Conservation (phyloP, 116 monocot species). For the Trichopus zeylanicus region DNA sequence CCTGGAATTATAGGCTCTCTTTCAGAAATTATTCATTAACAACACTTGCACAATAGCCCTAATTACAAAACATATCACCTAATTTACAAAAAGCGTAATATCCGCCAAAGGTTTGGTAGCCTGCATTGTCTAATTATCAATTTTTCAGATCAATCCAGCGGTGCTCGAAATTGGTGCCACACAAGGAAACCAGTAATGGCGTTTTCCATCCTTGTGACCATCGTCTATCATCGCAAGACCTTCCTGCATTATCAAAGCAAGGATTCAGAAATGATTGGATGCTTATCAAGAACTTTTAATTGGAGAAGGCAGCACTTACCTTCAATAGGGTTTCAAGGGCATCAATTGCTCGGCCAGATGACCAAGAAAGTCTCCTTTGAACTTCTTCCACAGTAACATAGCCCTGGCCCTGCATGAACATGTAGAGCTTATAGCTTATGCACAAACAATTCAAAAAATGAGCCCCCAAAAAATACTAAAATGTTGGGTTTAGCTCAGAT, state of each 20-base stretch:
- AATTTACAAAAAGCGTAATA: too few relatives aligned
- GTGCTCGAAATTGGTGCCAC: slow-evolving; percentile 34
- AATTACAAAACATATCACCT: too few relatives aligned
- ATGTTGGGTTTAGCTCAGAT: not conserved
- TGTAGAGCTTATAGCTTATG: too few relatives aligned
- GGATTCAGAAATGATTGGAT: not conserved
- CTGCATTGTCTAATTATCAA: too few relatives aligned
- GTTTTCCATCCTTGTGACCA: slow-evolving; percentile 72
- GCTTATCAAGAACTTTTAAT: not conserved
- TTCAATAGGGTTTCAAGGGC: slow-evolving; percentile 70
- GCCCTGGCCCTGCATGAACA: slow-evolving; percentile 57
- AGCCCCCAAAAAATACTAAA: not conserved
- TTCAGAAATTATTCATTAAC: too few relatives aligned
- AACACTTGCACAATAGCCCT: too few relatives aligned
- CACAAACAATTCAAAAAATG: too few relatives aligned
- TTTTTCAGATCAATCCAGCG: slow-evolving; percentile 1
- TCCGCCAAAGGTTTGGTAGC: too few relatives aligned
- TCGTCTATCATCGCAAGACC: slow-evolving; percentile 91
- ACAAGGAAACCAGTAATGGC: slow-evolving; percentile 94
- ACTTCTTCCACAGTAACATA: slow-evolving; percentile 81
- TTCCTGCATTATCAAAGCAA: slow-evolving; percentile 17
- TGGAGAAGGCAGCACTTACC: slow-evolving; percentile 22
- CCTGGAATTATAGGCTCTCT: too few relatives aligned
- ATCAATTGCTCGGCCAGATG: slow-evolving; percentile 79
- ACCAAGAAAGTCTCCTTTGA: slow-evolving; percentile 71